phyloP scores from a whole-genome alignment of 2,329 filamentous ascomycete species.

The Fusarium pseudoanthophilum region DNA sequence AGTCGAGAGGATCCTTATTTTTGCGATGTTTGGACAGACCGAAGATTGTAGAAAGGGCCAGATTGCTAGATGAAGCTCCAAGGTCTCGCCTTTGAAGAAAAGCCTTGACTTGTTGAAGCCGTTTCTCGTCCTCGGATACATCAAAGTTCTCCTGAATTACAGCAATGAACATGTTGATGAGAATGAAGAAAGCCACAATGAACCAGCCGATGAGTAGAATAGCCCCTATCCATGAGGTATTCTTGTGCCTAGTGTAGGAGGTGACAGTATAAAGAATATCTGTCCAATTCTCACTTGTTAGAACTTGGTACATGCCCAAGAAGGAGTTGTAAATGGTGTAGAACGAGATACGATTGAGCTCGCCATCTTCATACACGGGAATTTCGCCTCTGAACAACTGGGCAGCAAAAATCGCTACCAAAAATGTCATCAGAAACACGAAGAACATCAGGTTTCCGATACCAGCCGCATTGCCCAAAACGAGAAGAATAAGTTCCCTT shows the following conservation, averaged over 20 bases:
- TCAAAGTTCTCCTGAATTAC: conserved; percentile 99
- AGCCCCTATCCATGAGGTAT: conserved; percentile 92
- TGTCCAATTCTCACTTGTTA: conserved; percentile 98
- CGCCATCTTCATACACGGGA: conserved; percentile 69
- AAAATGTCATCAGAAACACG: conserved; percentile 93
- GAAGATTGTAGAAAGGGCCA: conserved; percentile 79
- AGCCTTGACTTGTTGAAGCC: conserved; percentile 93
- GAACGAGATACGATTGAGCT: conserved; percentile 79
- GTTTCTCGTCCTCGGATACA: conserved; percentile 97
- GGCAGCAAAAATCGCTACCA: conserved; percentile 91
- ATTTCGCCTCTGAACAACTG: conserved; percentile 93
- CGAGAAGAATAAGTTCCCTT: conserved; percentile 83
- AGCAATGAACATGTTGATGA: conserved; percentile 99
- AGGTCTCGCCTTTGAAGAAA: conserved; percentile 93
- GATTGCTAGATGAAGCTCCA: conserved; percentile 75
- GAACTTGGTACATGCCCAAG: conserved; percentile 95
- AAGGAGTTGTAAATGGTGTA: conserved; percentile 95
- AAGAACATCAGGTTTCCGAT: conserved; percentile 95
- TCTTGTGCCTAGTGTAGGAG: conserved; percentile 68
- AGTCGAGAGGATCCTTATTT: conserved; percentile 85
- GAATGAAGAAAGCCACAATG: conserved; percentile 92
- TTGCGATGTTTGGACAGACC: conserved; percentile 68
- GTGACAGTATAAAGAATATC: conserved; percentile 85
- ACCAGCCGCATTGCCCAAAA: conserved; percentile 91
- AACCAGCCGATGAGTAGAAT: conserved; percentile 96